phyloP scores from a whole-genome alignment of 768 basidiomycete genomes.

The Rhizopogon roseolus region DNA sequence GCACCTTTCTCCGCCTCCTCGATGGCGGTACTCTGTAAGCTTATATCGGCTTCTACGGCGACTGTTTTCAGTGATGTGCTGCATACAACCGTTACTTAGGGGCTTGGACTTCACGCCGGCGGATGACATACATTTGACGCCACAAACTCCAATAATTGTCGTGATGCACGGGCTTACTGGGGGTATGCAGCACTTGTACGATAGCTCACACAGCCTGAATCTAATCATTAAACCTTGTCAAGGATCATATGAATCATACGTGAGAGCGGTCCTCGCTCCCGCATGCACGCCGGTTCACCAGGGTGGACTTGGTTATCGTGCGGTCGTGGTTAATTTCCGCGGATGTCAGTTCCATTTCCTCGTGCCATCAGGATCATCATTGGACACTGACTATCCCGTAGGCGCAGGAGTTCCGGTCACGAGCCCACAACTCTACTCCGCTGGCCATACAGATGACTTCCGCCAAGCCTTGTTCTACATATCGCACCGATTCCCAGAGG shows the following conservation, averaged over 20 bases:
- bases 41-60: neutral
- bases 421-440: conserved; percentile 78
- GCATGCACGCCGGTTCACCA: conserved; percentile 64
- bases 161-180: conserved; percentile 29
- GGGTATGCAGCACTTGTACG: conserved; percentile 14
- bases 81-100: conserved; percentile 5
- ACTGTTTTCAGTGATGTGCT: neutral
- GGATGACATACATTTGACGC: conserved; percentile 15
- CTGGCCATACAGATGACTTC: conserved; percentile 86
- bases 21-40: conserved; percentile 31
- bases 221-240: conserved; percentile 7
- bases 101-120: conserved; percentile 29
- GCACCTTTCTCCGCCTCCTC: conserved; percentile 22
- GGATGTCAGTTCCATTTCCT: conserved; percentile 58
- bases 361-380: conserved; percentile 4
- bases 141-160: conserved; percentile 25
- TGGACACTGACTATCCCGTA: conserved; percentile 26
- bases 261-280: conserved; percentile 73
- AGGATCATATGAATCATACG: conserved; percentile 91
- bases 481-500: conserved; percentile 63
- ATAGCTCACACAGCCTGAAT: neutral
- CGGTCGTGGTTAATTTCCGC: conserved; percentile 87
- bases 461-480: conserved; percentile 79
- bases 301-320: conserved; percentile 90
- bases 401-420: conserved; percentile 86